These are phyloP conservation scores for Selaginella tamariscina DNA, from an alignment of 75 land plant genomes.

Conservation along the genomic window DNA sequence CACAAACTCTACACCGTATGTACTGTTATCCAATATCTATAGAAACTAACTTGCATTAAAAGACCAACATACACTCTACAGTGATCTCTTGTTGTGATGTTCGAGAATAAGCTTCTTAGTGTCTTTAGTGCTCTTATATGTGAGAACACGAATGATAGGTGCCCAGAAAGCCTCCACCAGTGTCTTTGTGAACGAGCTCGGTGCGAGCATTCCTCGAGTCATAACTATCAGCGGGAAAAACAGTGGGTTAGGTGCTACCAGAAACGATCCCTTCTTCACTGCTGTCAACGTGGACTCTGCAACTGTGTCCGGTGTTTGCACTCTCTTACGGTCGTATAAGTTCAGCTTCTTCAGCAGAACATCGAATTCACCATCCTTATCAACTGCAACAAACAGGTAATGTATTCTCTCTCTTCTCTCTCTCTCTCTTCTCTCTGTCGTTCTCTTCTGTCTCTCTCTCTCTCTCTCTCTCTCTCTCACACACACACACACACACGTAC, in stretches of 20 bases:
- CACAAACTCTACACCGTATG: neutral
- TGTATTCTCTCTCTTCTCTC: neutral
- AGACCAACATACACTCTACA: neutral
- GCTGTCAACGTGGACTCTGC: conserved; percentile 21
- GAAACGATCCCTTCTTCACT: conserved; percentile 27
- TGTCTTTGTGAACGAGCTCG: conserved; percentile 16
- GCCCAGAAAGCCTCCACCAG: conserved; percentile 9
- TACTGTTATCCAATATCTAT: neutral
- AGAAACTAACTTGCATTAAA: neutral
- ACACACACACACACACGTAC: no score
- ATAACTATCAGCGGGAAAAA: conserved; percentile 11
- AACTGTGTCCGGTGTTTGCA: conserved; percentile 24
- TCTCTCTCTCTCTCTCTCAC: no score
- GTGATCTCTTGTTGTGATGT: neutral
- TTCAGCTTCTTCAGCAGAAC: conserved; percentile 17
- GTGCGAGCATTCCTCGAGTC: conserved; percentile 24
- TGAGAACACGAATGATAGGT: neutral
- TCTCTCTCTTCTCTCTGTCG: no score
- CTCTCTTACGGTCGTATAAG: conserved; percentile 21
- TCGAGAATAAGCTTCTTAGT: neutral
- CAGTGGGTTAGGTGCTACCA: conserved; percentile 26
- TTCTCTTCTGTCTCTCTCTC: no score
- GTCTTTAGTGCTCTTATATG: neutral
- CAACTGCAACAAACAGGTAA: conserved; percentile 24
- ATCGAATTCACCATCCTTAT: conserved; percentile 20